Conservation (phyloP, 805 yeast genomes). For the Debaryomyces prosopidis region DNA sequence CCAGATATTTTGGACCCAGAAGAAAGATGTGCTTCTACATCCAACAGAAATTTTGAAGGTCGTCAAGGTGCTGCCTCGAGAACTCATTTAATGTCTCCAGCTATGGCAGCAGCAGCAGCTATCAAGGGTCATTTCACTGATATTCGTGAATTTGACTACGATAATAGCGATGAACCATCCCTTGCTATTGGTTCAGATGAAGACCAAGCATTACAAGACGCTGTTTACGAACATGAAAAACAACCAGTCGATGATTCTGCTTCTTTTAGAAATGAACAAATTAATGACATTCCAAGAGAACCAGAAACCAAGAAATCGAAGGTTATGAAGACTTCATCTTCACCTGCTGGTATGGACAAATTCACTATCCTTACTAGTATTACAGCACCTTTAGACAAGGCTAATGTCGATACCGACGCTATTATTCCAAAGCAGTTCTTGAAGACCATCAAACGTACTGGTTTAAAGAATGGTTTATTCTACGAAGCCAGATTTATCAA, state of each 20-base stretch:
- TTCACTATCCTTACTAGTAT: constrained; percentile 77
- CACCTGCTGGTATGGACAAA: constrained; percentile 61
- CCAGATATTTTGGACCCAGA: constrained; percentile 94
- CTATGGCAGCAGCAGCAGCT: constrained; percentile 99
- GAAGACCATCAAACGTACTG: constrained; percentile 97
- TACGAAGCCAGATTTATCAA: constrained; percentile 79
- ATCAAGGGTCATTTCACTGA: constrained; percentile 88
- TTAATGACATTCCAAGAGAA: constrained; percentile 62
- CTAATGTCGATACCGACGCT: constrained; percentile 97
- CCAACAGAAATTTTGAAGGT: constrained; percentile 98
- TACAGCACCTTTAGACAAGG: constrained; percentile 92
- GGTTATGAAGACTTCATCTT: constrained; percentile 23
- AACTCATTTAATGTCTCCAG: constrained; percentile 97
- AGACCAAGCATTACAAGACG: constrained; percentile 63
- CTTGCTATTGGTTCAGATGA: constrained; percentile 45
- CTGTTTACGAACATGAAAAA: constrained; percentile 72
- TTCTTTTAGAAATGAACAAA: constrained; percentile 53
- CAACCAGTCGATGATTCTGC: constrained; percentile 58
- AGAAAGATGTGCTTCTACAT: constrained; percentile 98
- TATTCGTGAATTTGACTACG: constrained; percentile 76
- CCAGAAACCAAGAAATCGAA: constrained; percentile 26
- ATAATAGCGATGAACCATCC: constrained; percentile 59
- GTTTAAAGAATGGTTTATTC: constrained; percentile 83
- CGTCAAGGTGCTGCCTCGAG: constrained; percentile 97
- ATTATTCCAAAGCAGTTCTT: constrained; percentile 98